Conservation (phyloP, 371 early-diverging fungal species). For the Lichtheimia ornata region DNA sequence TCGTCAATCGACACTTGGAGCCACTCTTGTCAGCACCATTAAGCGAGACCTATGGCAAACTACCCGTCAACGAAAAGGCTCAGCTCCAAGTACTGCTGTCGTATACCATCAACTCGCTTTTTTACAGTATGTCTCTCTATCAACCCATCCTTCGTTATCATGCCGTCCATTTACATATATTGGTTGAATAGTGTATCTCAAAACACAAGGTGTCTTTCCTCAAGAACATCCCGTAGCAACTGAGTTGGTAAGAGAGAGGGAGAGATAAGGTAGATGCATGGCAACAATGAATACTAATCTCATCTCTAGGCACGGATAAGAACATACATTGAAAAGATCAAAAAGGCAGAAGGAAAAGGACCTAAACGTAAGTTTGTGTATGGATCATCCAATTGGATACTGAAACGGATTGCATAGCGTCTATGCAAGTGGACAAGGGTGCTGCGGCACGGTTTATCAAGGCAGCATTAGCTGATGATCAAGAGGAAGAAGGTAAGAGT, state of each 20-base stretch:
- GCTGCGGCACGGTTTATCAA: slow-evolving; percentile 60
- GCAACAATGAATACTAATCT: background rate
- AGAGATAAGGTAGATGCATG: background rate
- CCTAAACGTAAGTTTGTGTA: slow-evolving; percentile 30
- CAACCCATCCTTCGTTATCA: background rate
- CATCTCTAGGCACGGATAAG: slow-evolving; percentile 48
- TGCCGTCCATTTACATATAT: background rate
- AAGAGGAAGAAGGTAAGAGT: slow-evolving; percentile 8
- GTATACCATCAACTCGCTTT: slow-evolving; percentile 55
- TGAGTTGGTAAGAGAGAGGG: slow-evolving; percentile 42
- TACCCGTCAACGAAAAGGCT: slow-evolving; percentile 48
- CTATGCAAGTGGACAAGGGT: slow-evolving; percentile 52
- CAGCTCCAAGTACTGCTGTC: slow-evolving; percentile 57
- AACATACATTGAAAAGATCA: slow-evolving; percentile 51
- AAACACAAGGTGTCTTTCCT: slow-evolving; percentile 51
- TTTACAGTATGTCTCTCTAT: slow-evolving; percentile 44
- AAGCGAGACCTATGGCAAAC: slow-evolving; percentile 46
- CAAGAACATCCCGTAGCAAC: slow-evolving; percentile 49
- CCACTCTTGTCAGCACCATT: slow-evolving; percentile 46
- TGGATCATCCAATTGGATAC: background rate
- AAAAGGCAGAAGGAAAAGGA: slow-evolving; percentile 38
- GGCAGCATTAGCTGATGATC: slow-evolving; percentile 35
- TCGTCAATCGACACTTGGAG: slow-evolving; percentile 50
- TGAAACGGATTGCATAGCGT: slow-evolving; percentile 18
- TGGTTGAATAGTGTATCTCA: slow-evolving; percentile 45